Conservation (phyloP, 2,329 filamentous ascomycete genomes). For the Aureobasidium sp. region DNA sequence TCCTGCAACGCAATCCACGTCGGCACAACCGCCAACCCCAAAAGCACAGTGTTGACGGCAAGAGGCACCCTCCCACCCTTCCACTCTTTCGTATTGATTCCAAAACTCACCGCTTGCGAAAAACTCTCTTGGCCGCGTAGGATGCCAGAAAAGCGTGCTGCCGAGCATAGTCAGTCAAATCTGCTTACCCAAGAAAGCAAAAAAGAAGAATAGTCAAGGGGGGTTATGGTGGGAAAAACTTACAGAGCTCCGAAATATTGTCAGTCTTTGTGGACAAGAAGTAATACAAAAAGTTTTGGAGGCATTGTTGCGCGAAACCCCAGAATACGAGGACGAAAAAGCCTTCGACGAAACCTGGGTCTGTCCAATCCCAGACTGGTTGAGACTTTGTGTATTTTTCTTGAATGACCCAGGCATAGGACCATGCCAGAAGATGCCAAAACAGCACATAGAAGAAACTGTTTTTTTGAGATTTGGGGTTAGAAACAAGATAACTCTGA, state of each 20-base stretch:
- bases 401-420: slow-evolving; percentile 41
- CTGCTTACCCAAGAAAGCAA: too few relatives aligned
- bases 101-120: slow-evolving; percentile 36
- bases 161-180: too few relatives aligned
- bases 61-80: slow-evolving; percentile 36
- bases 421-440: slow-evolving; percentile 39
- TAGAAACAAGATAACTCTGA: too few relatives aligned
- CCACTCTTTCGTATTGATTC: slow-evolving; percentile 37
- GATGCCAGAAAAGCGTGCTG: slow-evolving; percentile 36
- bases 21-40: slow-evolving; percentile 23
- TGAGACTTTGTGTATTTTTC: slow-evolving; percentile 38
- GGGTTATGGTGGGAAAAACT: too few relatives aligned
- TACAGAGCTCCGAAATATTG: slow-evolving; percentile 45
- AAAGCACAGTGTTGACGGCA: slow-evolving; percentile 30
- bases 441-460: slow-evolving; percentile 34
- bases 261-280: slow-evolving; percentile 48
- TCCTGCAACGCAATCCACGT: slow-evolving; percentile 27
- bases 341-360: slow-evolving; percentile 38
- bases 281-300: slow-evolving; percentile 52
- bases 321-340: slow-evolving; percentile 43
- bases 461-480: not conserved
- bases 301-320: slow-evolving; percentile 43
- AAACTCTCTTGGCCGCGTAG: slow-evolving; percentile 40
- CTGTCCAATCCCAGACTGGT: slow-evolving; percentile 38
- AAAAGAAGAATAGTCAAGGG: too few relatives aligned